A percentile compares a stretch with the other conserved stretches of the same genome.
phyloP scores from a whole-genome alignment of 352 stramenopile genomes.

The Globisporangium apiculatum region DNA sequence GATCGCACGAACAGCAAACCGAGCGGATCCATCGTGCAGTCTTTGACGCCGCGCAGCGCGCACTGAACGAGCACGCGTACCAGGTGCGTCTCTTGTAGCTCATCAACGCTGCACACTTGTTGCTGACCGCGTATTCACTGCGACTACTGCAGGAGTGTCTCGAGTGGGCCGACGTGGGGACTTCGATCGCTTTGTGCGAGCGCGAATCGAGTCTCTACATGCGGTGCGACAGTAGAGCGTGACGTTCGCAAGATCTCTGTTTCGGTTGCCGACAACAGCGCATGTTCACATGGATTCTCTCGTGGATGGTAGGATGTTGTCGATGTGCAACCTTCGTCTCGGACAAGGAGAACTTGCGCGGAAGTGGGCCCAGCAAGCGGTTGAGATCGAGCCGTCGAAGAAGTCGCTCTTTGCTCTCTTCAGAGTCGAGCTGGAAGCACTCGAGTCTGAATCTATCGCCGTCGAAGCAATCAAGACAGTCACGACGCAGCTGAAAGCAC shows the following conservation, averaged over 20 bases:
- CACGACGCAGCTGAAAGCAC: constrained; percentile 27
- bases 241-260: too few relatives aligned
- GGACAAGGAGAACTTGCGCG: constrained; percentile 19
- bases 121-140: not conserved
- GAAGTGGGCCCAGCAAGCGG: constrained; percentile 41
- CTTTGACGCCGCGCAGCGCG: constrained; percentile 39
- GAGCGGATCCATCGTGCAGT: constrained; percentile 27
- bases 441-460: constrained; percentile 10
- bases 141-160: constrained; percentile 30
- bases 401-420: constrained; percentile 56
- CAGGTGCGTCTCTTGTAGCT: constrained; percentile 20
- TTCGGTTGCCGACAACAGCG: too few relatives aligned
- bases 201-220: constrained; percentile 40
- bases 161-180: constrained; percentile 34
- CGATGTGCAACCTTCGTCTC: constrained; percentile 32
- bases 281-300: not conserved
- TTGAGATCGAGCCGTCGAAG: constrained; percentile 41
- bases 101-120: not conserved
- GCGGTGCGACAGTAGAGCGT: constrained; percentile 21
- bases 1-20: constrained; percentile 8
- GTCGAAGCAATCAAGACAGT: constrained; percentile 12
- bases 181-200: constrained; percentile 14
- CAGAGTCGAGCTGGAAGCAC: constrained; percentile 22
- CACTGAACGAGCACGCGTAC: constrained; percentile 27
- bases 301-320: constrained; percentile 18